These are phyloP conservation scores for Stephania japonica DNA, from an alignment of 164 flowering plant genomes.

Conservation along the genomic window DNA sequence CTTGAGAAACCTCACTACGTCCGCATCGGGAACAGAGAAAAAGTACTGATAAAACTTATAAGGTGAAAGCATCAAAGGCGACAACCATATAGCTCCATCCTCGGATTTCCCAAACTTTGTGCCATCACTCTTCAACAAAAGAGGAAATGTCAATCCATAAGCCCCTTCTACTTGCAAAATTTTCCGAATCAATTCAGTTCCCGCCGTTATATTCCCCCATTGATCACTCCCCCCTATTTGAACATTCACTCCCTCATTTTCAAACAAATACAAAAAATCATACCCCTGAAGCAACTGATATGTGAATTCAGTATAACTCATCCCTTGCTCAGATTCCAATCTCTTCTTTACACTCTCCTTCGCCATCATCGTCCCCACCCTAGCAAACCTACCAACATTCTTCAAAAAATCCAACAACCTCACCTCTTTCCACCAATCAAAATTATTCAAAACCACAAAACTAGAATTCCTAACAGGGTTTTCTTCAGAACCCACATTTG, in stretches of 20 bases:
- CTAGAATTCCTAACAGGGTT: background rate
- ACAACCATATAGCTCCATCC: conserved; percentile 11
- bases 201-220: conserved; percentile 14
- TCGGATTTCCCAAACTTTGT: conserved; percentile 11
- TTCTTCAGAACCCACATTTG: background rate
- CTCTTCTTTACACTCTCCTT: conserved; percentile 16
- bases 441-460: conserved; percentile 11
- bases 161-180: background rate
- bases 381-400: conserved; percentile 7
- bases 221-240: conserved; percentile 14
- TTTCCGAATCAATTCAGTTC: background rate
- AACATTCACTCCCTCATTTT: conserved; percentile 10
- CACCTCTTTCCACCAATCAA: conserved; percentile 14
- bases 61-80: conserved; percentile 6
- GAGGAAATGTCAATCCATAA: conserved; percentile 12
- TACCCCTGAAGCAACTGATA: conserved; percentile 11
- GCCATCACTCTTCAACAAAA: conserved; percentile 10
- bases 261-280: conserved; percentile 10
- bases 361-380: conserved; percentile 12
- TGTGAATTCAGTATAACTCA: conserved; percentile 9
- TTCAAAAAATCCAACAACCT: conserved; percentile 8
- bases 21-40: conserved; percentile 8
- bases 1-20: conserved; percentile 8
- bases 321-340: conserved; percentile 10
- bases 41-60: conserved; percentile 13